Percentiles rank a stretch among this genome's conserved stretches.
phyloP scores from a whole-genome alignment of 768 basidiomycete species.

The Suillus subluteus region DNA sequence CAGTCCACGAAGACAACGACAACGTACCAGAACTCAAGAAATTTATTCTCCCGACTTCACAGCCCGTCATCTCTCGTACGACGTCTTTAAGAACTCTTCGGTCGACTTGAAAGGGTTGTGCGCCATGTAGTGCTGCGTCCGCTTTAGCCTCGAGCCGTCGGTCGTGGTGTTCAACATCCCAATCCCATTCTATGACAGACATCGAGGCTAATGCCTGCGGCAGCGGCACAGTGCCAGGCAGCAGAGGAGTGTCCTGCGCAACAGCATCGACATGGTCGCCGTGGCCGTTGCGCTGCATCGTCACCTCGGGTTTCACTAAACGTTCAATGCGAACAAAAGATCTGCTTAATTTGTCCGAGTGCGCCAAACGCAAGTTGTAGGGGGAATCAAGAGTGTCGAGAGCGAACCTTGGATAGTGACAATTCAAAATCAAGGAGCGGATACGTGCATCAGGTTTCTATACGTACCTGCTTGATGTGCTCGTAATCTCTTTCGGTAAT shows the following conservation, averaged over 20 bases:
- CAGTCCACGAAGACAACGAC: constrained; percentile 19
- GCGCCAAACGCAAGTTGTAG: not conserved
- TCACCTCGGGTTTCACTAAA: not conserved
- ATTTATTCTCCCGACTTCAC: constrained; percentile 67
- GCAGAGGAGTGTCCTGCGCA: constrained; percentile 2
- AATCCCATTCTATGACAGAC: constrained; percentile 60
- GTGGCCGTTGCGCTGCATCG: constrained; percentile 14
- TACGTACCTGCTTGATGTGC: constrained; percentile 22
- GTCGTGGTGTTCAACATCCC: constrained; percentile 74
- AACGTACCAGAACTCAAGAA: constrained; percentile 77
- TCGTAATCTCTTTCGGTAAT: constrained; percentile 23
- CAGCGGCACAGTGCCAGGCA: constrained; percentile 30
- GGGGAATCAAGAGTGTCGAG: not conserved
- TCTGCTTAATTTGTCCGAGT: not conserved
- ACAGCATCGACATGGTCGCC: constrained; percentile 8
- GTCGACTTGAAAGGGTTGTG: constrained; percentile 76
- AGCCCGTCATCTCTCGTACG: constrained; percentile 68
- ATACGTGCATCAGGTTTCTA: constrained; percentile 11
- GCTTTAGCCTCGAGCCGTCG: constrained; percentile 63
- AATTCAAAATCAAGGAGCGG: constrained; percentile 5
- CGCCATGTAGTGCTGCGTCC: constrained; percentile 63
- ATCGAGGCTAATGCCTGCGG: constrained; percentile 11
- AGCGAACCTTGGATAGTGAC: not conserved
- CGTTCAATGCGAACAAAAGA: not conserved
- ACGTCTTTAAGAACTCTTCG: constrained; percentile 75